Evolutionary conservation across 2,329 filamentous ascomycete genomes (phyloP).

Genomic region (Colletotrichum eleusines): DNA sequence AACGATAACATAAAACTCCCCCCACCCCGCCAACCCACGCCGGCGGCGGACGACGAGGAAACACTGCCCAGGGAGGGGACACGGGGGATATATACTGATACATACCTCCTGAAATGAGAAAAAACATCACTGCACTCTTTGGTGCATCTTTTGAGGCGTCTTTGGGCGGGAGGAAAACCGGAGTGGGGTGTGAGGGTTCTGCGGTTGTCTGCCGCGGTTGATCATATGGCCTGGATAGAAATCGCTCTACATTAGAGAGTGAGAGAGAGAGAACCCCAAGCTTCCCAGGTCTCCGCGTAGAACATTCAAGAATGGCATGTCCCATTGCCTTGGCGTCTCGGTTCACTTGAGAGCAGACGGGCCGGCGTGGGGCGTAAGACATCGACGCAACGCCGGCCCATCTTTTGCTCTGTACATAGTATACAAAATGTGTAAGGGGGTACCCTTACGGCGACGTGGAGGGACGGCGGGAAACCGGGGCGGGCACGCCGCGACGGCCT

Average conservation of each 20-base stretch:
- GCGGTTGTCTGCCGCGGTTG: neutral
- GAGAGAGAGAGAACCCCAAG: too few species aligned
- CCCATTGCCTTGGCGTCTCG: neutral
- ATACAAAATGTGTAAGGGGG: too few species aligned
- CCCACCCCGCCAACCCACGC: neutral
- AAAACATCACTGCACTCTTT: neutral
- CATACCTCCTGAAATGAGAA: neutral
- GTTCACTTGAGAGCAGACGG: too few species aligned
- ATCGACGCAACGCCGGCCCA: neutral
- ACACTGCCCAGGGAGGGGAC: too few species aligned
- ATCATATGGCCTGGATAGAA: neutral
- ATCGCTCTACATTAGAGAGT: neutral
- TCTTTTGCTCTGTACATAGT: neutral
- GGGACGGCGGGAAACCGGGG: too few species aligned
- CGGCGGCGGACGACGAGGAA: neutral
- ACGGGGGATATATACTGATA: neutral
- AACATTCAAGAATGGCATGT: neutral
- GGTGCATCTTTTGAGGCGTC: neutral
- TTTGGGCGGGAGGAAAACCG: neutral
- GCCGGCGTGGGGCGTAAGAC: neutral
- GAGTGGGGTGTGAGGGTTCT: neutral
- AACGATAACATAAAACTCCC: neutral
- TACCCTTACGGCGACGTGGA: too few species aligned
- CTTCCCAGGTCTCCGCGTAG: neutral
- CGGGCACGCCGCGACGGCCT: too few species aligned